These are phyloP conservation scores for Penicillium tannophilum DNA, from an alignment of 495 filamentous ascomycete species.

Conservation along the genomic window DNA sequence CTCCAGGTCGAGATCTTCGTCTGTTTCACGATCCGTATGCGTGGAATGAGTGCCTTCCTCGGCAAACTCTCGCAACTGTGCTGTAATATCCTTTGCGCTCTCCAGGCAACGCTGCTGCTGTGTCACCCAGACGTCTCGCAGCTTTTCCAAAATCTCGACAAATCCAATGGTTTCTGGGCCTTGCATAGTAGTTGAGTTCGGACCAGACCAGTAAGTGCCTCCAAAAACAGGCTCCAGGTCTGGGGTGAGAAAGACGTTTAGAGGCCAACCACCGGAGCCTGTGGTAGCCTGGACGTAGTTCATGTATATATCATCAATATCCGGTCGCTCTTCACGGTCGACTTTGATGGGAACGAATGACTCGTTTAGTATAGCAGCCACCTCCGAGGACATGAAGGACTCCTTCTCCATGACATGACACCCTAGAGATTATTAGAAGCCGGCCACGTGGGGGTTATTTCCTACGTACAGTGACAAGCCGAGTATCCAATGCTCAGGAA, in stretches of 20 bases:
- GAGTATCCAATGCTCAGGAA: slow-evolving; percentile 96
- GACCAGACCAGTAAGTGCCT: slow-evolving; percentile 95
- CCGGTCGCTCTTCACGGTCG: slow-evolving; percentile 92
- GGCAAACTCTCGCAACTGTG: slow-evolving; percentile 81
- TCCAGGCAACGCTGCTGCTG: slow-evolving; percentile 79
- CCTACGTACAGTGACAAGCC: slow-evolving; percentile 85
- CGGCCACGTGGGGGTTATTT: not conserved
- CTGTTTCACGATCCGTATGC: slow-evolving; percentile 52
- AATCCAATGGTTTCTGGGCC: slow-evolving; percentile 67
- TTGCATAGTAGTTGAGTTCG: slow-evolving; percentile 51
- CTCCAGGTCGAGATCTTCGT: slow-evolving; percentile 80
- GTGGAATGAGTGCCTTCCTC: slow-evolving; percentile 76
- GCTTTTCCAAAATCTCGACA: slow-evolving; percentile 78
- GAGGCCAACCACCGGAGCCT: slow-evolving; percentile 90
- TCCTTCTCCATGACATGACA: slow-evolving; percentile 95
- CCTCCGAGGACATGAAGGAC: slow-evolving; percentile 79
- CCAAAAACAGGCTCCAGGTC: slow-evolving; percentile 93
- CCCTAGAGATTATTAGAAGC: slow-evolving; percentile 51
- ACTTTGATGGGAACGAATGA: slow-evolving; percentile 91
- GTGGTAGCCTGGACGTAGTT: slow-evolving; percentile 96
- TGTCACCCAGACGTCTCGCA: slow-evolving; percentile 79
- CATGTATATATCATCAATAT: slow-evolving; percentile 97
- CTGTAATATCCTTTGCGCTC: slow-evolving; percentile 79
- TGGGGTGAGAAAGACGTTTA: slow-evolving; percentile 95
- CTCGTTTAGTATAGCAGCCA: slow-evolving; percentile 81